Evolutionary conservation across 2,329 filamentous ascomycete species (phyloP), one percentile per base, ranked within the genome.

Genomic region (Annulohypoxylon truncatum): DNA sequence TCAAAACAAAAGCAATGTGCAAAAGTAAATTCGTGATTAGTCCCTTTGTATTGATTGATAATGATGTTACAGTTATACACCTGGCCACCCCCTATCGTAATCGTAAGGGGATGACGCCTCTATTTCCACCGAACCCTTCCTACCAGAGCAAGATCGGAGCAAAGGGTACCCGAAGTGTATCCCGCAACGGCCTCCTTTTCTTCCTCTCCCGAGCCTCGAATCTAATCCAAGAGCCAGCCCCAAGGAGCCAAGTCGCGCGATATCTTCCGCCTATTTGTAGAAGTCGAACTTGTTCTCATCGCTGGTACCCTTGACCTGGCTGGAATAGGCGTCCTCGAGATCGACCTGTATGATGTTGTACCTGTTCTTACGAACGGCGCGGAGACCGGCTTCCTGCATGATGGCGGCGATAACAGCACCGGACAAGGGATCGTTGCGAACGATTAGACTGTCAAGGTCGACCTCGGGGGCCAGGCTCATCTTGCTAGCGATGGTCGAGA

Each of bases 261-360:
- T 7, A 8, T 9, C 24, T 10, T n/a, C 10, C 51, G 54, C 44
- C 28, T 90, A 93, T 82, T 92, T 93, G 87, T 96, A 96, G 82
- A 96, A 97, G 80, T 97, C 94, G 77, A 96, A 96, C 83, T 92
- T 92, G 81, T 86, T 86, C 76, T 86, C 89, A 78, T 87, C 84
- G 64, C 77, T 83, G 55, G 84, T 83, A 9, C 85, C 93, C 89
- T 98, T 98, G 76, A 99, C 96, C 80, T 99, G 96, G 82, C 90
- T 93, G 38, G 94, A 94, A 81, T 99, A 99, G 46, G 96, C 96
- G 80, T 98, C 96, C 81, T 99, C 96, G 69, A 99, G 84, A 82
- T 99, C 96, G 68, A 87, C 89, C 84, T 99, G 96, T 76, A 99
- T 98, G 79, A 99, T 99, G 81, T 99, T 98, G 83, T 99, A 99